A percentile compares a stretch with the other conserved stretches of the same genome.
Conservation (phyloP, 495 filamentous ascomycete genomes). For the Penicillium soppii region DNA sequence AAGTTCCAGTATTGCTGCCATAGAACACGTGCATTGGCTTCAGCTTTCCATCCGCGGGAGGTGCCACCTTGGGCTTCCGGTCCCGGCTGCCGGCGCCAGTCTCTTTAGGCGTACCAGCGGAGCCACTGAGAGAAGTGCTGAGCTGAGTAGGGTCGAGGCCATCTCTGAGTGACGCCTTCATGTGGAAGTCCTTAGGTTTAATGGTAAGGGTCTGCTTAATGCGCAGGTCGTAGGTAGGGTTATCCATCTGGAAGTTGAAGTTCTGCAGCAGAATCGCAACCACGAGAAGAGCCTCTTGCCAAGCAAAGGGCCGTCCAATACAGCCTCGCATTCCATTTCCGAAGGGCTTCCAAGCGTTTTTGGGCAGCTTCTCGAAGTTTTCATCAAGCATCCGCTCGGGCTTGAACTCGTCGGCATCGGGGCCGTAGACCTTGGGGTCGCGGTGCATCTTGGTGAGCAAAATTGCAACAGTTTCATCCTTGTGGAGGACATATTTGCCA, state of each 20-base stretch:
- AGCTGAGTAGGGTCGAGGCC: conserved; percentile 58
- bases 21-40: conserved; percentile 65
- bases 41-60: conserved; percentile 15
- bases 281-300: conserved; percentile 58
- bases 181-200: conserved; percentile 73
- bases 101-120: conserved; percentile 8
- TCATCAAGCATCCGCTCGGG: conserved; percentile 69
- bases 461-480: conserved; percentile 55
- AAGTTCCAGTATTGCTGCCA: conserved; percentile 75
- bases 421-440: conserved; percentile 65
- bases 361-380: conserved; percentile 55
- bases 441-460: conserved; percentile 60
- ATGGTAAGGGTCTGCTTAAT: conserved; percentile 72
- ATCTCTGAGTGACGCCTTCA: conserved; percentile 61
- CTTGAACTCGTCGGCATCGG: conserved; percentile 59
- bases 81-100: conserved; percentile 19
- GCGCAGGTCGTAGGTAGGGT: conserved; percentile 54
- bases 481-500: conserved; percentile 61
- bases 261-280: conserved; percentile 58
- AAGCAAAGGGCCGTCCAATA: conserved; percentile 67
- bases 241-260: conserved; percentile 58
- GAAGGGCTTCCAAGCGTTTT: conserved; percentile 59
- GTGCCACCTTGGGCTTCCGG: conserved; percentile 20
- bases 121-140: conserved; percentile 47
- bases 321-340: conserved; percentile 67